Evolutionary conservation across 208 protist genomes (phyloP), one percentile per base, ranked within the genome.

Genomic region (Acanthamoeba lugdunensis): DNA sequence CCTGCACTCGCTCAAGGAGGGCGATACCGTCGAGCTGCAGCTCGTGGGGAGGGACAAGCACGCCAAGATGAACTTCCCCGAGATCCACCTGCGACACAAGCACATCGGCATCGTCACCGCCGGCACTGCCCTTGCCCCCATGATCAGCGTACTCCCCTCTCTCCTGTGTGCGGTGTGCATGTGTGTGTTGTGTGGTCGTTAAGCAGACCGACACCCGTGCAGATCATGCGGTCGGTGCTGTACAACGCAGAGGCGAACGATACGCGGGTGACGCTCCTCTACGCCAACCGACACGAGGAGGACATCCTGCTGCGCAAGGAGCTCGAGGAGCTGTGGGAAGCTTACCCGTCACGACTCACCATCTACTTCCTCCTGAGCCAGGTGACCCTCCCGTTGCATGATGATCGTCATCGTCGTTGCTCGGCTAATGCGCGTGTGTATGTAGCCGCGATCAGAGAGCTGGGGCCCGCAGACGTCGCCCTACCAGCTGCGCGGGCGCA

Each of bases 251-350:
- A 87, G 79, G 79, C 79, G 1, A 63, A 87, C 9, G 79, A 63
- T 25, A 87, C 79, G 4, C 79, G 30, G 2, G 7, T 87, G 50
- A 87, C 79, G 13, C 79, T 87, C 33, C 79, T 87, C 79, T 87
- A 87, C 50, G 79, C 79, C 79, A 87, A 87, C 30, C 79, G 79
- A 65, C 79, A 87, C 52, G 79, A 87, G 48, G 79, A 87, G 50
- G 79, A 87, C 52, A 87, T 87, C 52, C 79, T 87, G 25, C 50
- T 87, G 23, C 79, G 79, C 79, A 87, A 87, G 50, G 79, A 87
- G 28, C 79, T 87, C 28, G 79, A 87, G n/a, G 50, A 87, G 16
- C 18, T 87, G 18, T 63, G 79, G 5, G 79, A 56, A 21, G 45
- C 79, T 13, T n/a, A 87, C 28, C 79, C 79, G 25, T 37, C 50